These are phyloP conservation scores for Osmanthus fragrans DNA, from an alignment of 257 asterid genomes.

Conservation along the genomic window DNA sequence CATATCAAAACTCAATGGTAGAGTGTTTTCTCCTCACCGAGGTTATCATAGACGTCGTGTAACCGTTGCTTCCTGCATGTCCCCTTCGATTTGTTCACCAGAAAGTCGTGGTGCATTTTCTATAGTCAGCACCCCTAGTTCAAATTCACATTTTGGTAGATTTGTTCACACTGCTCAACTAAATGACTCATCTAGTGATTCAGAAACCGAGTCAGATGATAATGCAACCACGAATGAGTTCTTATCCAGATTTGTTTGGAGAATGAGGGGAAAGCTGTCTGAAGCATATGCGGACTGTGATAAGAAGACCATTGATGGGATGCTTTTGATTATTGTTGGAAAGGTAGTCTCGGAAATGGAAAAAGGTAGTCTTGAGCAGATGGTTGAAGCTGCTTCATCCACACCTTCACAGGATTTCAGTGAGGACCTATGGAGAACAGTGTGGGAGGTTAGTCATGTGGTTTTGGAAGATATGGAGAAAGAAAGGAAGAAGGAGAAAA, in stretches of 20 bases:
- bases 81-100: slow-evolving; percentile 16
- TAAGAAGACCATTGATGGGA: slow-evolving; percentile 63
- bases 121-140: slow-evolving; percentile 1
- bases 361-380: slow-evolving; percentile 58
- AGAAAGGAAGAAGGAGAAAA: slow-evolving; percentile 80
- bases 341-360: slow-evolving; percentile 67
- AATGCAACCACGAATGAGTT: slow-evolving; percentile 67
- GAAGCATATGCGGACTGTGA: slow-evolving; percentile 64
- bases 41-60: slow-evolving; percentile 29
- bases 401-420: slow-evolving; percentile 57
- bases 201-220: slow-evolving; percentile 43
- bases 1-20: slow-evolving; percentile 38
- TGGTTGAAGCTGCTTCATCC: slow-evolving; percentile 32
- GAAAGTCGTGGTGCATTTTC: slow-evolving; percentile 12
- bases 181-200: slow-evolving; percentile 23
- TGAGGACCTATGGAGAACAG: slow-evolving; percentile 83
- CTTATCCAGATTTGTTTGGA: slow-evolving; percentile 84
- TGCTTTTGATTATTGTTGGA: slow-evolving; percentile 74
- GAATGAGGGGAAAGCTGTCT: slow-evolving; percentile 71
- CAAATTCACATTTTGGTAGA: slow-evolving; percentile 23
- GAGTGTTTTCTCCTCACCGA: slow-evolving; percentile 28
- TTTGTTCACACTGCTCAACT: slow-evolving; percentile 40
- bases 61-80: slow-evolving; percentile 18
- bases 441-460: slow-evolving; percentile 74
- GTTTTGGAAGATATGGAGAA: slow-evolving; percentile 80